Evolutionary conservation across 225 moss, liverwort and hornwort species (phyloP), one percentile per base, ranked within the genome.

Genomic region (Polytrichum commune): DNA sequence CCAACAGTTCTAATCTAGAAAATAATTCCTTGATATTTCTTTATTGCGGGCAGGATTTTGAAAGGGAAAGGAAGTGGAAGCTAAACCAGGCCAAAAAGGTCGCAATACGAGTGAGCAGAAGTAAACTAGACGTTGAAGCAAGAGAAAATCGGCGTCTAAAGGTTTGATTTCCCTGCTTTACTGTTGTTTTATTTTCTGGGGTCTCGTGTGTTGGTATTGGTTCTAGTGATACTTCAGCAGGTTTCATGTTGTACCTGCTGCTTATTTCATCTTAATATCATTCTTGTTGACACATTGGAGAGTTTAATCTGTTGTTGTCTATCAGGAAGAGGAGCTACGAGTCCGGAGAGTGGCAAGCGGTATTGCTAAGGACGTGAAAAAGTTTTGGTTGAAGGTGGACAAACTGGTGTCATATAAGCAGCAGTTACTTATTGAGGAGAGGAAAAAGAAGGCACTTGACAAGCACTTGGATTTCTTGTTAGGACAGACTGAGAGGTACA

Each of bases 61-160:
- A 97, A 79, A 90, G 94, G 76, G 97, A 97, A 73, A 86, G 94
- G 77, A 97, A 97, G 70, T 94, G 97, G 97, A 97, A 97, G 90
- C 65, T 97, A 69, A 91, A 89, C 46, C 97, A 97, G 82, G 94
- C 97, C 64, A 97, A 97, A 88, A 97, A 91, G 83, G 97, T 90
- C 8, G 92, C 91, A 22, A 65, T 85, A 22, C 86, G 91, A 57
- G 90, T 92, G 76, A 97, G 90, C 82, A 90, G 88, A 69, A 97
- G 92, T 72, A 97, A 97, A 81, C 86, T 94, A 72, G 97, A 97
- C 69, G 86, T 90, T 72, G 93, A 92, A 72, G 89, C 94, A 24
- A 86, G 88, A 67, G 97, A 90, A 69, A 85, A 92, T 20, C 89
- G 92, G 55, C 89, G 92, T 18, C 72, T 86, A 24, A 97, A 94